Conservation (phyloP, 1,284 basidiomycete genomes). For the Rhodotorula sp. region DNA sequence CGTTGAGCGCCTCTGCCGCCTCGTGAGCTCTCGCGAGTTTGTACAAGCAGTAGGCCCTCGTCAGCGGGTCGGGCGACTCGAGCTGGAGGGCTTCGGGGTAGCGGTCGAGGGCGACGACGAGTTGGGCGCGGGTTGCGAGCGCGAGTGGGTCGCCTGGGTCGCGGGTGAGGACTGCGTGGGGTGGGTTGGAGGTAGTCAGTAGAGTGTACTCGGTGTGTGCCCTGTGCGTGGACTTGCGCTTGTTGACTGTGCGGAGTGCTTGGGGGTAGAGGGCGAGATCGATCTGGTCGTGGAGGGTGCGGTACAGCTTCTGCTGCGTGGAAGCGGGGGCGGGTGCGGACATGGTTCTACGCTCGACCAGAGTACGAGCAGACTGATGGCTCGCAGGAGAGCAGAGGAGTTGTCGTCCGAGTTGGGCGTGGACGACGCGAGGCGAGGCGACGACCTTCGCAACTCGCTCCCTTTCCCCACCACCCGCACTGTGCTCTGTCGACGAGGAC, state of each 20-base stretch:
- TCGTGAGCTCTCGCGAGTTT: constrained; percentile 35
- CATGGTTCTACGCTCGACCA: too few relatives aligned
- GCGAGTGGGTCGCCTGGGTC: constrained; percentile 34
- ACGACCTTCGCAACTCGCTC: too few relatives aligned
- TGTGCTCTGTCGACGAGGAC: too few relatives aligned
- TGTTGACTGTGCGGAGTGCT: constrained; percentile 27
- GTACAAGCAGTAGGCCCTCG: constrained; percentile 41
- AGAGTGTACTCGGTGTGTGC: too few relatives aligned
- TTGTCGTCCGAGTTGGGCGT: too few relatives aligned
- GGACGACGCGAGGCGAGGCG: too few relatives aligned
- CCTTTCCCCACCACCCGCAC: too few relatives aligned
- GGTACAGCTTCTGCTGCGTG: constrained; percentile 20
- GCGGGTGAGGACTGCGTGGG: constrained; percentile 36
- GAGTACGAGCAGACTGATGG: too few relatives aligned
- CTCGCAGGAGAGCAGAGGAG: too few relatives aligned
- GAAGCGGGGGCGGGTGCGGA: neutral
- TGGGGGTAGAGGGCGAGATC: constrained; percentile 5
- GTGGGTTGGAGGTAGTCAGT: too few relatives aligned
- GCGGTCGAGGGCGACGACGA: constrained; percentile 41
- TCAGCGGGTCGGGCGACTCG: neutral
- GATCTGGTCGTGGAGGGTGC: constrained; percentile 34
- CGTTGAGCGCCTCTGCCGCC: constrained; percentile 22
- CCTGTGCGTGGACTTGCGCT: constrained; percentile 8
- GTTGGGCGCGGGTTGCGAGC: constrained; percentile 33
- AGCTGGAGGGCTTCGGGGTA: constrained; percentile 21